Evolutionary conservation across 805 yeast species (phyloP), one percentile per base, ranked within the genome.

Genomic region (Candida argentea): DNA sequence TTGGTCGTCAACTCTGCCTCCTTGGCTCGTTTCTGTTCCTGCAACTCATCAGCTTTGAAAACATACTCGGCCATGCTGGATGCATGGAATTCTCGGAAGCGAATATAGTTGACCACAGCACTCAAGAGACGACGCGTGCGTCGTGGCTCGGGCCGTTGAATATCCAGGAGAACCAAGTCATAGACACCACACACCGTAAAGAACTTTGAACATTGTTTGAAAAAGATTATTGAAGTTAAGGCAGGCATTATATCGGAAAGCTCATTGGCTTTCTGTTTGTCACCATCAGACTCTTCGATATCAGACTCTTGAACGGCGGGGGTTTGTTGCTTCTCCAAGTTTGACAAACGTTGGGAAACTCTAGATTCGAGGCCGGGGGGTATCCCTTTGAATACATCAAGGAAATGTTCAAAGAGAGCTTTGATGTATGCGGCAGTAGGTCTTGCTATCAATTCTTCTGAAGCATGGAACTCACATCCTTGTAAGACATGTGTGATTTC

Each of bases 101-200:
- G 58, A 1, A 93, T 93, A 61, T 73, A 86, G 48, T 86, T 86
- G 14, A 85, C 80, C 27, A 85, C 74, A 1, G 91, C 91, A 46
- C 94, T 83, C 16, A 85, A 51, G 13, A 84, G 62, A 26, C 89
- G 57, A 36, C 74, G 58, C 1, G 73, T 62, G 33, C 94, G 60
- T 21, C 49, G 52, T 0, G 81, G 60, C n/a, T 85, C 94, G 1
- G 95, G 95, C 38, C 73, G 74, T 33, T 71, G 61, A 17, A 86
- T 57, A 54, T 86, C 95, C 55, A 70, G 62, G 28, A 85, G 59
- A 24, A 75, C 69, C 44, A 85, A 81, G 50, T 86, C 94, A 32
- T 71, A 64, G 2, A 86, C 70, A 0, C 94, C 94, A 45, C 89
- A 76, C 33, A 69, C 76, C 25, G 65, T 64, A 38, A 83, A 62